phyloP scores from a whole-genome alignment of 23 red algal species.

The Rhodosorus marinus region DNA sequence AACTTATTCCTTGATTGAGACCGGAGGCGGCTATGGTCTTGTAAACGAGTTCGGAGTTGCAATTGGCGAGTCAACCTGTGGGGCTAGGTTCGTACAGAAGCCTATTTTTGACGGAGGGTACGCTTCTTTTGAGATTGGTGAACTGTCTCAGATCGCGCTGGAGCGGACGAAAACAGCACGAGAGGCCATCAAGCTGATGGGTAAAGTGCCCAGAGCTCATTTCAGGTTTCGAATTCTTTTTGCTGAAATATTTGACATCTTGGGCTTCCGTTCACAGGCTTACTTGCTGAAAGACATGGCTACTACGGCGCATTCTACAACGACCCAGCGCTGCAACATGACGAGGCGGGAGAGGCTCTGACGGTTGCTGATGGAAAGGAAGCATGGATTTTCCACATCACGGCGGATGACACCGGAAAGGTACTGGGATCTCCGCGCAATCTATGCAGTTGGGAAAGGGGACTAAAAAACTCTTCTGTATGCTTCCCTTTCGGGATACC shows the following conservation, averaged over 20 bases:
- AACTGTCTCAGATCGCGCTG: slow-evolving; percentile 12
- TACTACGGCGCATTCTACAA: slow-evolving; percentile 26
- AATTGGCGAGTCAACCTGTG: slow-evolving; percentile 30
- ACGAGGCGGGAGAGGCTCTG: slow-evolving; percentile 39
- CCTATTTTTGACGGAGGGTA: slow-evolving; percentile 12
- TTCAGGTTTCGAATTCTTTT: no score
- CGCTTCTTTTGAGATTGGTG: slow-evolving; percentile 20
- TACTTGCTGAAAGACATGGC: slow-evolving; percentile 30
- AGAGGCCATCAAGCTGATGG: slow-evolving; percentile 39
- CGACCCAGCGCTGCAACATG: neutral
- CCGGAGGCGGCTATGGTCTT: slow-evolving; percentile 32
- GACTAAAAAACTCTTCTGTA: no score
- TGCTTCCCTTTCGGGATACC: no score
- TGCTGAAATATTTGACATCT: no score
- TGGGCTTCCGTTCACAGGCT: no score
- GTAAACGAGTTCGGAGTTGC: slow-evolving; percentile 24
- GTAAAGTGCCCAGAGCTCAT: no score
- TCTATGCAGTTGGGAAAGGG: no score
- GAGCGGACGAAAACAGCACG: slow-evolving; percentile 23
- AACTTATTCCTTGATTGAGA: slow-evolving; percentile 22
- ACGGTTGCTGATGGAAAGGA: slow-evolving; percentile 25
- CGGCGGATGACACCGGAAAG: slow-evolving; percentile 18
- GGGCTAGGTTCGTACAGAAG: slow-evolving; percentile 4
- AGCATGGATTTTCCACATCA: slow-evolving; percentile 40
- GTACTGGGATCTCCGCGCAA: no score